Evolutionary conservation across 257 asterid species (phyloP).

Genomic region (Forsythia suspensa): DNA sequence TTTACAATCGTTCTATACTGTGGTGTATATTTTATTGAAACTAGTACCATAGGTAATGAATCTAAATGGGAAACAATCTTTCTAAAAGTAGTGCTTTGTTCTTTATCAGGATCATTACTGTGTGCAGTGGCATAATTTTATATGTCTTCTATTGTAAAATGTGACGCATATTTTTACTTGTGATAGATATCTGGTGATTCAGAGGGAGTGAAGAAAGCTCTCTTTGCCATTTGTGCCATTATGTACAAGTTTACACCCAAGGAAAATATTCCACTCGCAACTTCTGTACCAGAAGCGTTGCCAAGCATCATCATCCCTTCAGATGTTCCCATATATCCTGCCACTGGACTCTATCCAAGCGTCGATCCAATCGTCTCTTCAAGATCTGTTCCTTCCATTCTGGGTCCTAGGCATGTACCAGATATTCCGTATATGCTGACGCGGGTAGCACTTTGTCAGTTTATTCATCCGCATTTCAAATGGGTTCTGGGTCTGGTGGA

Average conservation of each 20-base stretch:
- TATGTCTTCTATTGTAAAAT: neutral
- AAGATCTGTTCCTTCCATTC: slow-evolving; percentile 63
- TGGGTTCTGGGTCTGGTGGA: slow-evolving; percentile 72
- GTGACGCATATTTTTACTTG: slow-evolving; percentile 16
- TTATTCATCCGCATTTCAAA: slow-evolving; percentile 75
- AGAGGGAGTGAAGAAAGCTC: slow-evolving; percentile 78
- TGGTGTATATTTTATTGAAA: no score
- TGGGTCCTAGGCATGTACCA: slow-evolving; percentile 61
- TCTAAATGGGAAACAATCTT: slow-evolving; percentile 11
- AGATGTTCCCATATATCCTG: slow-evolving; percentile 77
- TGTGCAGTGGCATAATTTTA: slow-evolving; percentile 4
- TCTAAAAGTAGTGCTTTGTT: neutral
- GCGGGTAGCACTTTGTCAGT: slow-evolving; percentile 75
- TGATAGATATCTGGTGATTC: slow-evolving; percentile 82
- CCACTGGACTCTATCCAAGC: slow-evolving; percentile 70
- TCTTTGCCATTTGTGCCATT: slow-evolving; percentile 88
- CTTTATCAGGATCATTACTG: neutral
- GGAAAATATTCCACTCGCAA: slow-evolving; percentile 84
- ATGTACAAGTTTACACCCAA: slow-evolving; percentile 88
- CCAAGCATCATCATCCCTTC: slow-evolving; percentile 89
- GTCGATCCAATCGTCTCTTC: slow-evolving; percentile 50
- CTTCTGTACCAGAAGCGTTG: slow-evolving; percentile 64
- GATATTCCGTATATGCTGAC: slow-evolving; percentile 68
- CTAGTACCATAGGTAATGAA: neutral
- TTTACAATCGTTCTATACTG: neutral